Evolutionary conservation across 805 yeast genomes (phyloP).

Genomic region (Saccharomycopsis selenospora): DNA sequence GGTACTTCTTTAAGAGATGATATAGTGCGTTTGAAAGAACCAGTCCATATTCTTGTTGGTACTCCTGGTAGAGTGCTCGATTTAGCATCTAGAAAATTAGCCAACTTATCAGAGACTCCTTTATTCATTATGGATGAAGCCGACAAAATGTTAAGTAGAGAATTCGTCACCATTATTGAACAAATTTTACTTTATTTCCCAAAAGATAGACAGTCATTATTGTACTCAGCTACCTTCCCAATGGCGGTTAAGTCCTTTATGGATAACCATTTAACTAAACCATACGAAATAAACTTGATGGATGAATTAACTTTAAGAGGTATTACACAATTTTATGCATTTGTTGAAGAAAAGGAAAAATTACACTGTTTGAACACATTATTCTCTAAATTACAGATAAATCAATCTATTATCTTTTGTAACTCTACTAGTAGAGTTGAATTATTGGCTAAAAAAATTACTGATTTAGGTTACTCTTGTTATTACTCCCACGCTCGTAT

Average conservation of each 20-base stretch:
- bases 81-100: conserved; percentile 79
- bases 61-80: conserved; percentile 98
- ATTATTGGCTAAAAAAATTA: conserved; percentile 88
- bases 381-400: conserved; percentile 88
- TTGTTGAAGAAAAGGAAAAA: conserved; percentile 94
- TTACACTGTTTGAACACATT: conserved; percentile 92
- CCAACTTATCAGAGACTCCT: conserved; percentile 80
- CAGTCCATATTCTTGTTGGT: conserved; percentile 92
- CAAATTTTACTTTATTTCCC: conserved; percentile 83
- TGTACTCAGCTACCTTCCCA: conserved; percentile 96
- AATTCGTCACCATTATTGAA: conserved; percentile 80
- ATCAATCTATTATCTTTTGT: conserved; percentile 95
- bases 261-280: conserved; percentile 83
- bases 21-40: conserved; percentile 83
- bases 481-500: conserved; percentile 94
- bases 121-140: conserved; percentile 98
- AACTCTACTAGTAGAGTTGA: conserved; percentile 96
- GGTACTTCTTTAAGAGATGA: conserved; percentile 94
- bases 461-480: conserved; percentile 94
- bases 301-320: conserved; percentile 95
- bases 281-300: conserved; percentile 95
- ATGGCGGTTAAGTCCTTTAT: conserved; percentile 85
- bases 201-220: conserved; percentile 67
- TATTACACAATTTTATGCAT: conserved; percentile 96
- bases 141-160: conserved; percentile 89